Evolutionary conservation across 2,329 filamentous ascomycete species (phyloP).

Genomic region (Rosellinia necatrix): DNA sequence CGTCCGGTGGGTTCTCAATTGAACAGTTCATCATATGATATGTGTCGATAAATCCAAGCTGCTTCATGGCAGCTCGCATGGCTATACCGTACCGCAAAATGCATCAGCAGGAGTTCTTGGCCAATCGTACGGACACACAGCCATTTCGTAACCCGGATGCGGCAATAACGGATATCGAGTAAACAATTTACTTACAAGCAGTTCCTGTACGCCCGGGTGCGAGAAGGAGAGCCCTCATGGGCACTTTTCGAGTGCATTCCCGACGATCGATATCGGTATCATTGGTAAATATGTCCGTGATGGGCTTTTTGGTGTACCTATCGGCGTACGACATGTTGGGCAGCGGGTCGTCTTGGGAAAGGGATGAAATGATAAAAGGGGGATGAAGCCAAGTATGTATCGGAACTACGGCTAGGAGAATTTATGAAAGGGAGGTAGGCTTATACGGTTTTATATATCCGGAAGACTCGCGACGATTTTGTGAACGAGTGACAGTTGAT

Average conservation of each 20-base stretch:
- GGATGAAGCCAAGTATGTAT: background rate
- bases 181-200: slow-evolving; percentile 57
- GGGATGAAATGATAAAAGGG: background rate
- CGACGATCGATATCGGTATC: slow-evolving; percentile 72
- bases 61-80: slow-evolving; percentile 67
- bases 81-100: slow-evolving; percentile 45
- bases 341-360: too few species aligned
- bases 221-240: slow-evolving; percentile 74
- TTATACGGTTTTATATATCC: slow-evolving; percentile 7
- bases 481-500: slow-evolving; percentile 16
- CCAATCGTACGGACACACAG: background rate
- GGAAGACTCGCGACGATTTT: background rate
- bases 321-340: slow-evolving; percentile 37
- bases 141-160: background rate
- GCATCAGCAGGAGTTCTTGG: slow-evolving; percentile 6
- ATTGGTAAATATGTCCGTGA: slow-evolving; percentile 65
- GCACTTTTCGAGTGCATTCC: slow-evolving; percentile 67
- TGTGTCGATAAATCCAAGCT: slow-evolving; percentile 69
- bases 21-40: slow-evolving; percentile 77
- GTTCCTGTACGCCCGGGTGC: slow-evolving; percentile 74
- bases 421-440: background rate
- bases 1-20: slow-evolving; percentile 70
- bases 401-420: background rate
- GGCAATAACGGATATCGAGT: background rate
- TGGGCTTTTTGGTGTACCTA: slow-evolving; percentile 47